Evolutionary conservation across 331 rosid genomes (phyloP).

Genomic region (Phaseolus coccineus): DNA sequence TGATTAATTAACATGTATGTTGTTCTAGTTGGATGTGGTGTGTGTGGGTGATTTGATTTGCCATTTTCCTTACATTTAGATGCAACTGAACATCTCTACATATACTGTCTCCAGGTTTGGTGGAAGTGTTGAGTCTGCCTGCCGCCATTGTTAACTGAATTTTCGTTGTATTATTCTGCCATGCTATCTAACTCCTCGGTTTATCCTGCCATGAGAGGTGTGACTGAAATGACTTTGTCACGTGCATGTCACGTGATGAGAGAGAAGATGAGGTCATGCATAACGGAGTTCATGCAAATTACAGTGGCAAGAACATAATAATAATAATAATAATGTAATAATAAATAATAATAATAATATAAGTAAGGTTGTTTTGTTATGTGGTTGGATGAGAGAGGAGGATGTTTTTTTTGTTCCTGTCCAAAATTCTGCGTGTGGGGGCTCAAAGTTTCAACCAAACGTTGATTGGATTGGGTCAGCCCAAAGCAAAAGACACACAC

Average conservation of each 20-base stretch:
- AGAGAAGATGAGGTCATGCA: slow-evolving; percentile 52
- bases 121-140: not conserved
- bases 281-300: slow-evolving; percentile 59
- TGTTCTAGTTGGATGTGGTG: not conserved
- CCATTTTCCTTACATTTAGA: not conserved
- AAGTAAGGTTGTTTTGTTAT: slow-evolving; percentile 51
- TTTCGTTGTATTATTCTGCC: too few relatives aligned
- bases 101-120: not conserved
- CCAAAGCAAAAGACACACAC: slow-evolving; percentile 26
- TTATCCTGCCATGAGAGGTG: too few relatives aligned
- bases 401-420: slow-evolving; percentile 69
- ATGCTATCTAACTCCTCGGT: too few relatives aligned
- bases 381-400: slow-evolving; percentile 25
- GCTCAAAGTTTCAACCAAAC: slow-evolving; percentile 44
- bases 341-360: slow-evolving; percentile 39
- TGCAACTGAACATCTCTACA: not conserved
- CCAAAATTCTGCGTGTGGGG: slow-evolving; percentile 59
- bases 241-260: slow-evolving; percentile 53
- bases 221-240: not conserved
- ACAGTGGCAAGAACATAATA: slow-evolving; percentile 58
- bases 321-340: slow-evolving; percentile 50
- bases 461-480: slow-evolving; percentile 42
- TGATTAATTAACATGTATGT: not conserved
- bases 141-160: not conserved
- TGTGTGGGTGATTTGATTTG: not conserved